Conservation (phyloP, 345 rosid species). For the Excoecaria cochinchinensis region DNA sequence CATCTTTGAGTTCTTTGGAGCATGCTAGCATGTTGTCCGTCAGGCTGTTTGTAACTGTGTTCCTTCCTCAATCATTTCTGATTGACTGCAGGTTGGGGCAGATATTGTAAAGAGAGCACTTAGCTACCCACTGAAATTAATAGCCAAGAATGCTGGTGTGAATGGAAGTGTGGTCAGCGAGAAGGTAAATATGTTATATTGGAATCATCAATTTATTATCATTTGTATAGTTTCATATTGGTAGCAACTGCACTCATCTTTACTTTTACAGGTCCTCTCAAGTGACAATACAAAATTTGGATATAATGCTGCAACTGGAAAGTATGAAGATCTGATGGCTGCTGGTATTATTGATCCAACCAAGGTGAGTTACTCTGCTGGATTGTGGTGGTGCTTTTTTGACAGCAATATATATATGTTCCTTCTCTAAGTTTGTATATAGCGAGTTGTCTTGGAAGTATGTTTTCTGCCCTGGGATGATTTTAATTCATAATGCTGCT, state of each 20-base stretch:
- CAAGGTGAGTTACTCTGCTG: slow-evolving; percentile 37
- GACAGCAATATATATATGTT: too few relatives aligned
- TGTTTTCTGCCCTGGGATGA: too few relatives aligned
- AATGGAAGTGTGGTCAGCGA: slow-evolving; percentile 95
- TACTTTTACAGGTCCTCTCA: slow-evolving; percentile 58
- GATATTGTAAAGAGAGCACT: slow-evolving; percentile 88
- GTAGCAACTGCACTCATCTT: background rate
- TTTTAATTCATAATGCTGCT: too few relatives aligned
- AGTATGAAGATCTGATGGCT: slow-evolving; percentile 91
- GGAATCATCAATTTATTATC: background rate
- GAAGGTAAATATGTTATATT: slow-evolving; percentile 36
- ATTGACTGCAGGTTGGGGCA: slow-evolving; percentile 71
- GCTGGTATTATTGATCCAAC: slow-evolving; percentile 98
- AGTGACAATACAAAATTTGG: slow-evolving; percentile 66
- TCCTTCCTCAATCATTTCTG: background rate
- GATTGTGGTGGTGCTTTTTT: too few relatives aligned
- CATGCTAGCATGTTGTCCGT: background rate
- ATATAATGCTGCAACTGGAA: slow-evolving; percentile 94
- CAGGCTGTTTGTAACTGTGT: too few relatives aligned
- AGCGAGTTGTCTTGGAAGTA: too few relatives aligned
- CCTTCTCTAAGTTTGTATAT: too few relatives aligned
- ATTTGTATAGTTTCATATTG: background rate
- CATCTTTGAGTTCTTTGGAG: background rate
- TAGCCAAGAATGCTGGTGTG: slow-evolving; percentile 95
- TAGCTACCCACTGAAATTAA: slow-evolving; percentile 83